phyloP scores from a whole-genome alignment of 345 rosid genomes.

The Salix suchowensis region DNA sequence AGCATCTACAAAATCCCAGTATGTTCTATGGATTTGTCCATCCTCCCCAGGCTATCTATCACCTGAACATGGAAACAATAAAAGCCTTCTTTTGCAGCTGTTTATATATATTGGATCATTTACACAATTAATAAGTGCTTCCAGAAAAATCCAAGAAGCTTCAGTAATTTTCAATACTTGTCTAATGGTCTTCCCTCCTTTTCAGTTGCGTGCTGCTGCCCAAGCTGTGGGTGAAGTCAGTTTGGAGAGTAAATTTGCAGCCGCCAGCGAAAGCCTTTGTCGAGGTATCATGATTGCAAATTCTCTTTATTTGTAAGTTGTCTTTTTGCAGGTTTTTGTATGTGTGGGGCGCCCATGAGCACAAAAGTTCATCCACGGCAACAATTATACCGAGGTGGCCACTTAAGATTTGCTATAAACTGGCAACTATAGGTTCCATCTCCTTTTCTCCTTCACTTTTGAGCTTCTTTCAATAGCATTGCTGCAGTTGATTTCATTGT shows the following conservation, averaged over 20 bases:
- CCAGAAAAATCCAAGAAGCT: not conserved
- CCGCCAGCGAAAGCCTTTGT: slow-evolving; percentile 84
- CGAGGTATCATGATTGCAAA: slow-evolving; percentile 93
- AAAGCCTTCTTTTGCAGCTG: not conserved
- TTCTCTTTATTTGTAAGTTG: slow-evolving; percentile 60
- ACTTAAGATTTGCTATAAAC: slow-evolving; percentile 4
- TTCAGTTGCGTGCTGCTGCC: slow-evolving; percentile 78
- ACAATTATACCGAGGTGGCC: not conserved
- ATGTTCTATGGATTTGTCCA: not conserved
- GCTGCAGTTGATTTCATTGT: not conserved
- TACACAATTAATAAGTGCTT: not conserved
- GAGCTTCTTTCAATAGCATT: not conserved
- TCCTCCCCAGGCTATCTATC: not conserved
- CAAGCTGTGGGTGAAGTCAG: slow-evolving; percentile 78
- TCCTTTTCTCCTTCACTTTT: not conserved
- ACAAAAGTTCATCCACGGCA: not conserved
- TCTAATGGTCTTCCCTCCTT: not conserved
- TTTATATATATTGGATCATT: not conserved
- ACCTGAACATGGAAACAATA: not conserved
- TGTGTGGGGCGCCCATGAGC: not conserved
- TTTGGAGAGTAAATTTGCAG: slow-evolving; percentile 72
- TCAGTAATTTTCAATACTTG: not conserved
- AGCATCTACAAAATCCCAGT: not conserved
- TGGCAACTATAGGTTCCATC: not conserved
- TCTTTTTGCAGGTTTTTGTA: slow-evolving; percentile 6